Base-by-base conservation (phyloP, 805 yeast genomes). In the Candida piceae region DNA sequence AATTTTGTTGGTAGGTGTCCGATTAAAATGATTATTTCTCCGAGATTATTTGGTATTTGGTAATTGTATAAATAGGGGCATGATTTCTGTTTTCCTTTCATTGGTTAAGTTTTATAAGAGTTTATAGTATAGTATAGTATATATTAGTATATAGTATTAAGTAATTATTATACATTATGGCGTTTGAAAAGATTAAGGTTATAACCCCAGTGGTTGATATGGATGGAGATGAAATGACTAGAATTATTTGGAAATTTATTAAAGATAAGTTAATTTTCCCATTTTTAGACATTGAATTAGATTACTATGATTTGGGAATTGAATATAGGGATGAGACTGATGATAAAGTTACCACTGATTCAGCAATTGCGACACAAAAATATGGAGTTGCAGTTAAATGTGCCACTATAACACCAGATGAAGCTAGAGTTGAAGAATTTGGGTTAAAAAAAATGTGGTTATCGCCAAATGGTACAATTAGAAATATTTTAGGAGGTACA, bases 181-280 rank as follows among this genome's bases (percentile, higher is more conserved):
- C 49, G 10, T 47, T 66, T n/a, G 58, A 60, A 38, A 83, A 82
- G 57, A 78, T 84, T 57, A 76, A 76, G 50, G 89, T 84, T 31
- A 72, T 75, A 53, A 74, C 70, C 38, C 90, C 90, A 31, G 67
- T 84, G 44, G 93, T 84, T 39, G 93, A 84, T 48, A 58, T 84
- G 55, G 89, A 83, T 53, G 93, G 93, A 52, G 93, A 84, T 60
- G 93, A 84, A 60, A 82, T 81, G 90, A 84, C 93, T 45, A 69
- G 90, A 60, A 82, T 84, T 55, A 84, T 84, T 59, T 84, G 93
- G 93, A 71, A 76, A 45, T 67, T 74, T 52, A 84, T 84, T 64
- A 82, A 81, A 60, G 74, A 72, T 41, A 74, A 77, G 56, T 69
- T 84, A 50, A 73, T 84, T 52, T 56, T 66, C 42, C 93, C 90